Conservation (phyloP, 2,329 filamentous ascomycete species). For the Rachicladosporium sp. region DNA sequence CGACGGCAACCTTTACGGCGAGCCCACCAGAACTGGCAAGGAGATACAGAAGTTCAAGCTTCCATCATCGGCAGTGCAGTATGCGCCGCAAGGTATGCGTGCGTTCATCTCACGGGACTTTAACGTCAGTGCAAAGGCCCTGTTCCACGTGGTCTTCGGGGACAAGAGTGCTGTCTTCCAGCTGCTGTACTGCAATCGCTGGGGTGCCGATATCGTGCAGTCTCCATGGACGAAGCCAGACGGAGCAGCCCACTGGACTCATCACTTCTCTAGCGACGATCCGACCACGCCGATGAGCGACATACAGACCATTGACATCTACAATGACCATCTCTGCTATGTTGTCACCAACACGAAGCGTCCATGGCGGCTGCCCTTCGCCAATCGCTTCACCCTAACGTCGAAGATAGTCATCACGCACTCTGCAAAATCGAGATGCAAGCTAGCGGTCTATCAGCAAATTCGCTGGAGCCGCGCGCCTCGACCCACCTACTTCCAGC, state of each 20-base stretch:
- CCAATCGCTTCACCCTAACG: constrained; percentile 64
- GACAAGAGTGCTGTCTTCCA: constrained; percentile 94
- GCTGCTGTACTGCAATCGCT: constrained; percentile 72
- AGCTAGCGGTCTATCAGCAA: constrained; percentile 74
- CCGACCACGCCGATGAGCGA: constrained; percentile 47
- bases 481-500: constrained; percentile 28
- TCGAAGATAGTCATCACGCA: constrained; percentile 92
- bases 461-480: constrained; percentile 65
- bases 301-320: constrained; percentile 68
- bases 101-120: constrained; percentile 70
- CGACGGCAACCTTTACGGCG: constrained; percentile 47
- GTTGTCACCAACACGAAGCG: constrained; percentile 52
- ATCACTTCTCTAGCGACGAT: constrained; percentile 51
- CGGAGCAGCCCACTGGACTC: constrained; percentile 31
- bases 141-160: constrained; percentile 93
- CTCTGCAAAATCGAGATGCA: constrained; percentile 80
- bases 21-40: constrained; percentile 28
- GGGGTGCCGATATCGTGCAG: constrained; percentile 67
- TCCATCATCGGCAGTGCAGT: constrained; percentile 67
- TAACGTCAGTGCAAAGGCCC: constrained; percentile 81
- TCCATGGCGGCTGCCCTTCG: constrained; percentile 77
- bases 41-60: constrained; percentile 64
- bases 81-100: constrained; percentile 71
- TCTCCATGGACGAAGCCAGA: constrained; percentile 70
- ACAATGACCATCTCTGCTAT: constrained; percentile 49